Base-by-base conservation (phyloP, 2,329 filamentous ascomycete genomes). In the Diaporthe sp. region DNA sequence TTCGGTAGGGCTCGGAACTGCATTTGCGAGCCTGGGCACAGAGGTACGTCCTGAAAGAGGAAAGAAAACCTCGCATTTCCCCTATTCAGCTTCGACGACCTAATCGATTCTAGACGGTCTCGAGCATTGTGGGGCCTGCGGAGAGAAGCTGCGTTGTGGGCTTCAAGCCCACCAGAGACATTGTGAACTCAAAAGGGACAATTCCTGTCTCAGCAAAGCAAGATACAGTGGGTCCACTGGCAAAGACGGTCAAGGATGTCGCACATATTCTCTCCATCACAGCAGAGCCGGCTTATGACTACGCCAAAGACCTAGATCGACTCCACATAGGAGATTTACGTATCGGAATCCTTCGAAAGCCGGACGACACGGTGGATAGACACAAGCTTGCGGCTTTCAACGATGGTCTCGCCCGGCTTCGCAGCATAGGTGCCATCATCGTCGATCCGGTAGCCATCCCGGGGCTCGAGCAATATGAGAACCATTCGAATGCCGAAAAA, bases 171-270 rank as follows among this genome's bases (percentile, higher is more conserved):
- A 58, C 31, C 28, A 58, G 10, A 37, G 93, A 93, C 0, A 83
- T 94, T 2, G 92, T 90, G 0, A 92, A 90, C 3, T 86, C 90
- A 28, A 82, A 88, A 75, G 85, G 93, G 5, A 92, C 94, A 1
- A 89, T 95, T 17, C 93, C 93, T 0, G 90, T 94, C 4, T 90
- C 88, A 4, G 82, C 88, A 42, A 88, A 91, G 78, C 91, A 93
- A 79, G 93, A 95, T 78, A 92, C 89, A 0, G 86, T 94, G 0
- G 93, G 93, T 0, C 87, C 89, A 0, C 91, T 95, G 82, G 90
- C 90, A 0, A 88, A 90, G 34, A 93, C 89, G 0, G 90, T 95
- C 46, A 67, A 73, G 37, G 59, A 73, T 13, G 58, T 61, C 22
- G 71, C 71, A n/a, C n/a, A 53, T 37, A 65, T 73, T 6, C 49